Conservation (phyloP, 768 basidiomycete genomes). For the Boletus sp. region DNA sequence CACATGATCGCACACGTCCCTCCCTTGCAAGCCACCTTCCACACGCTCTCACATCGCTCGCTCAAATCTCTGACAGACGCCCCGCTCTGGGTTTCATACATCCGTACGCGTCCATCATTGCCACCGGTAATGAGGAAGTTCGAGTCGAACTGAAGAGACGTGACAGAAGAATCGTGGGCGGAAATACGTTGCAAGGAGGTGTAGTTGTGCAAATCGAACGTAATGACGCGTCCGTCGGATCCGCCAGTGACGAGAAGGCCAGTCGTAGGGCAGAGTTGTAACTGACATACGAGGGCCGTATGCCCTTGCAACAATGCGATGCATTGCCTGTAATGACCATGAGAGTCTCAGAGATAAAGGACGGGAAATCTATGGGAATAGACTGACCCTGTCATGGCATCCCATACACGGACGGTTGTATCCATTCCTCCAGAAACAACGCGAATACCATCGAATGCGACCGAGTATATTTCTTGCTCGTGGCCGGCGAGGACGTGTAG, state of each 20-base stretch:
- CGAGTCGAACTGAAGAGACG: constrained; percentile 83
- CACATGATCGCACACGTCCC: constrained; percentile 81
- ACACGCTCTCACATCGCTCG: constrained; percentile 77
- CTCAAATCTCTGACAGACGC: constrained; percentile 71
- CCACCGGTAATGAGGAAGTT: constrained; percentile 82
- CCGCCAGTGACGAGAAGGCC: constrained; percentile 75
- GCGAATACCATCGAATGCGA: constrained; percentile 83
- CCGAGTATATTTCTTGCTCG: constrained; percentile 84
- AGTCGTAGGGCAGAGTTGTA: constrained; percentile 65
- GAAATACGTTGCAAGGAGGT: constrained; percentile 62
- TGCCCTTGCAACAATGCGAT: constrained; percentile 86
- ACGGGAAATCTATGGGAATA: not conserved
- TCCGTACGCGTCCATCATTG: constrained; percentile 78
- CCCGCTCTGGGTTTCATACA: constrained; percentile 70
- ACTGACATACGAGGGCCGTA: constrained; percentile 87
- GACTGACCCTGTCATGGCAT: constrained; percentile 76
- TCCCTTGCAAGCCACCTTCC: constrained; percentile 77
- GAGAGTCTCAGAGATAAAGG: not conserved
- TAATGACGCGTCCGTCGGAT: constrained; percentile 84
- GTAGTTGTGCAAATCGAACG: constrained; percentile 53
- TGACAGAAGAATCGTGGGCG: constrained; percentile 87
- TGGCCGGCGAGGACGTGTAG: constrained; percentile 81
- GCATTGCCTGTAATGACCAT: constrained; percentile 56
- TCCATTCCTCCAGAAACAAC: constrained; percentile 89
- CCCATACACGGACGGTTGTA: constrained; percentile 92